Evolutionary conservation across 208 protist genomes (phyloP), one percentile per base, ranked within the genome.

Genomic region (Acanthamoeba culbertsoni): DNA sequence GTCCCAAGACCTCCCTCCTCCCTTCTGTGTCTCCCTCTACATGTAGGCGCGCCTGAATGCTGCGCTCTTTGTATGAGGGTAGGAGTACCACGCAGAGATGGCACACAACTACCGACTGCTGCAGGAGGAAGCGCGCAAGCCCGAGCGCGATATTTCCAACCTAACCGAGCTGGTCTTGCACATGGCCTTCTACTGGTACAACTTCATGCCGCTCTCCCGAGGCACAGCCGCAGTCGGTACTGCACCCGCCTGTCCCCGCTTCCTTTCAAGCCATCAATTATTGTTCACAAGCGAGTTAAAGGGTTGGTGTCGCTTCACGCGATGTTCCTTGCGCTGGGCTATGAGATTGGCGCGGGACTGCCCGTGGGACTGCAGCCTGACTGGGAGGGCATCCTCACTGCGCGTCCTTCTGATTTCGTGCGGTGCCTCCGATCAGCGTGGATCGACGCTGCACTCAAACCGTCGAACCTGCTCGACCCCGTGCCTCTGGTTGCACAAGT

Each of bases 151-250:
- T 62, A 53, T 93, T 8, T 10, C 18, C 40, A 93, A 86, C 73
- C 62, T 96, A 23, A 95, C 68, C 55, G 94, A 95, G 7, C 33
- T 84, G 0, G 86, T 96, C 35, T 43, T 96, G n/a, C 51, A 43
- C 18, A 53, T 96, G 14, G 46, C 93, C 8, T 97, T 96, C 82
- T 97, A 97, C 86, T 97, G 96, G 96, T 97, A 97, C 59, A 97
- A 97, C 79, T 97, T 97, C 42, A 97, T 97, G 96, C 96, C 96
- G 40, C 77, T 97, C 46, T 94, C 91, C 75, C 45, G 96, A 59
- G 96, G 96, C 37, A 96, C 95, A 6, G 96, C 96, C 5, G 96
- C 95, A 12, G 63, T 96, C n/a, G 96, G 96, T 96, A 95, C 37
- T n/a, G n/a, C n/a, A n/a, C n/a, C n/a, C n/a, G n/a, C n/a, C n/a